Percentiles rank a stretch among this genome's conserved stretches.
Evolutionary conservation across 192 early-diverging fungal species (phyloP).

Genomic region (Paraglomus brasilianum): DNA sequence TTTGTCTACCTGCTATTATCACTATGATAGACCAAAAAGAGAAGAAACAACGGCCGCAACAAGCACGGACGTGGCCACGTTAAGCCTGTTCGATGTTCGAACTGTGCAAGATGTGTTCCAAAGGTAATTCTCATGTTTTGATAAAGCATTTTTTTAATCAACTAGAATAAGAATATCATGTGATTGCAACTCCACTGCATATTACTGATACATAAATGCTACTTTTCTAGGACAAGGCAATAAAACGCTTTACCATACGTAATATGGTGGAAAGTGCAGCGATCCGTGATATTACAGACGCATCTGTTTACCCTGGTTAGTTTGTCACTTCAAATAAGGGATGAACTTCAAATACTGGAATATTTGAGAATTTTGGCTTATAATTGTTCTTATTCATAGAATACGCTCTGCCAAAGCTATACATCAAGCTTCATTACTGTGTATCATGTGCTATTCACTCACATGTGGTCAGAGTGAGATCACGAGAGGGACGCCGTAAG

Average conservation of each 20-base stretch:
- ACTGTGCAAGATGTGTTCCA: conserved; percentile 96
- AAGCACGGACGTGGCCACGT: conserved; percentile 99
- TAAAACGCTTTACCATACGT: conserved; percentile 98
- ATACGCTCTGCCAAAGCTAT: conserved; percentile 97
- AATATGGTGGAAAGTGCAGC: conserved; percentile 99
- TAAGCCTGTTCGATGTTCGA: conserved; percentile 96
- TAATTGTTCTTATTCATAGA: conserved; percentile 37
- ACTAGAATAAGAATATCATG: background rate
- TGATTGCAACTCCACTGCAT: background rate
- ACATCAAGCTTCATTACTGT: conserved; percentile 98
- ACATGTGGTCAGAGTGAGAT: conserved; percentile 92
- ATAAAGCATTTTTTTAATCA: conserved; percentile 3
- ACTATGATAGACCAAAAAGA: conserved; percentile 83
- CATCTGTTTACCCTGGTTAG: conserved; percentile 89
- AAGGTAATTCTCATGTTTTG: no score
- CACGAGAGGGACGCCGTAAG: conserved; percentile 82
- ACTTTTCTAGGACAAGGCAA: conserved; percentile 87
- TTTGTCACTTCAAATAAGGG: conserved; percentile 14
- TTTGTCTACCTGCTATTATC: no score
- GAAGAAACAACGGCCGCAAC: conserved; percentile 99
- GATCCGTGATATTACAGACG: conserved; percentile 93
- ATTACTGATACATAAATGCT: background rate
- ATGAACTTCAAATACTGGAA: conserved; percentile 3
- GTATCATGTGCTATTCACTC: conserved; percentile 91
- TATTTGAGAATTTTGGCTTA: background rate